A percentile compares a stretch with the other conserved stretches of the same genome.
phyloP scores from a whole-genome alignment of 202 grass and related monocot species.

The Zoysia matrella region DNA sequence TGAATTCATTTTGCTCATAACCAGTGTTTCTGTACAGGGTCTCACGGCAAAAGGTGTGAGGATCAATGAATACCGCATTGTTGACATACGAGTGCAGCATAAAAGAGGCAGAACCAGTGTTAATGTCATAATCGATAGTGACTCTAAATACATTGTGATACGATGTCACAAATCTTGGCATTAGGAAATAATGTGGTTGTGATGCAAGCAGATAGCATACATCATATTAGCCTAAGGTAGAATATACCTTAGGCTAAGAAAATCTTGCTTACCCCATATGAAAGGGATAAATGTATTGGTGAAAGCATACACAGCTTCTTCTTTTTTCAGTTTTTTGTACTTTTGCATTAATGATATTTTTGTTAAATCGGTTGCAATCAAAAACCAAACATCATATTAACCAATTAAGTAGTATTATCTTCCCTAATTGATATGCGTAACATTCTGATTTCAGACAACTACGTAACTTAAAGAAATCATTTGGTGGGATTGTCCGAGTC shows the following conservation, averaged over 20 bases:
- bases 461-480: no score
- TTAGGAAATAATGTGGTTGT: background rate
- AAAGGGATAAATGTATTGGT: background rate
- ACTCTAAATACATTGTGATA: slow-evolving; percentile 48
- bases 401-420: no score
- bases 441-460: no score
- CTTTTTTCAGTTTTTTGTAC: no score
- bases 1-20: slow-evolving; percentile 25
- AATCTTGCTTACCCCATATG: background rate
- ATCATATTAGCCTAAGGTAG: no score
- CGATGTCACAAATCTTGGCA: no score
- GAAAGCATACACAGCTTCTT: background rate
- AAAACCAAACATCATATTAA: no score
- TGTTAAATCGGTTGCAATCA: no score
- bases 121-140: slow-evolving; percentile 52
- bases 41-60: slow-evolving; percentile 74
- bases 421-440: no score
- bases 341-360: no score
- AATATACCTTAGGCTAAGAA: background rate
- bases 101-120: slow-evolving; percentile 51
- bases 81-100: slow-evolving; percentile 71
- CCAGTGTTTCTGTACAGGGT: slow-evolving; percentile 42
- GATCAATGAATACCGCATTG: slow-evolving; percentile 74
- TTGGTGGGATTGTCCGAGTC: no score
- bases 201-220: background rate